A percentile compares a stretch with the other conserved stretches of the same genome.
Conservation (phyloP, 2,329 filamentous ascomycete genomes). For the Diaporthe batatas region DNA sequence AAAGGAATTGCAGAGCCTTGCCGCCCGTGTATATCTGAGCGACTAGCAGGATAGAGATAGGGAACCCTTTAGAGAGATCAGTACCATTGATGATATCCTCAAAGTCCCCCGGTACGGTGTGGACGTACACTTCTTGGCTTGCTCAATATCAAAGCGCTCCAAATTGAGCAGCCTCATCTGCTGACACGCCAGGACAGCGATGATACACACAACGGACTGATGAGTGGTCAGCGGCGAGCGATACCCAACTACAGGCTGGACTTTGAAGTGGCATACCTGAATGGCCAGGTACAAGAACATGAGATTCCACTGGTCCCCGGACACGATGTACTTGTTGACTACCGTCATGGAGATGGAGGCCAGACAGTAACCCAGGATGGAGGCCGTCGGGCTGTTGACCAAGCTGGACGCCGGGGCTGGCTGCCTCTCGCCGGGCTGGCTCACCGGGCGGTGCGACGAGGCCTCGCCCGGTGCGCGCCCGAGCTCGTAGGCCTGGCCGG, state of each 20-base stretch:
- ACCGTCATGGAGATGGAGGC: conserved; percentile 98
- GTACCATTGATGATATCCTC: not conserved
- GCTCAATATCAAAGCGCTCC: conserved; percentile 84
- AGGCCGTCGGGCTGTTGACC: conserved; percentile 81
- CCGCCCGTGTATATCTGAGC: conserved; percentile 99
- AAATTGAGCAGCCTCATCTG: conserved; percentile 83
- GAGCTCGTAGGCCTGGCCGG: conserved; percentile 58
- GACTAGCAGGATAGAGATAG: conserved; percentile 92
- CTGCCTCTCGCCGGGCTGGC: conserved; percentile 49
- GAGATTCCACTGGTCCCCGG: conserved; percentile 90
- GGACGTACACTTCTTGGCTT: conserved; percentile 89
- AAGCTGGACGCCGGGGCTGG: conserved; percentile 59
- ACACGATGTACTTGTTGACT: conserved; percentile 98
- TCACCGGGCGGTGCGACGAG: conserved; percentile 53
- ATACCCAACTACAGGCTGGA: conserved; percentile 37
- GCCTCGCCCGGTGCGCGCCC: conserved; percentile 60
- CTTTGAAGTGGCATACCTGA: conserved; percentile 73
- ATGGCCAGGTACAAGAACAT: conserved; percentile 94
- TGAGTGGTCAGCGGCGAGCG: conserved; percentile 27
- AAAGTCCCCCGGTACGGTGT: too few relatives aligned
- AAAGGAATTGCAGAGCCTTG: conserved; percentile 97
- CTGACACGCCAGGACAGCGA: conserved; percentile 86
- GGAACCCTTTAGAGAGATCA: conserved; percentile 78
- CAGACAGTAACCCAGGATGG: conserved; percentile 89
- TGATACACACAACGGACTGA: conserved; percentile 89